Percentiles rank a stretch among this genome's conserved stretches.
phyloP scores from a whole-genome alignment of 1,284 basidiomycete genomes.

The Cutaneotrichosporon sp. region DNA sequence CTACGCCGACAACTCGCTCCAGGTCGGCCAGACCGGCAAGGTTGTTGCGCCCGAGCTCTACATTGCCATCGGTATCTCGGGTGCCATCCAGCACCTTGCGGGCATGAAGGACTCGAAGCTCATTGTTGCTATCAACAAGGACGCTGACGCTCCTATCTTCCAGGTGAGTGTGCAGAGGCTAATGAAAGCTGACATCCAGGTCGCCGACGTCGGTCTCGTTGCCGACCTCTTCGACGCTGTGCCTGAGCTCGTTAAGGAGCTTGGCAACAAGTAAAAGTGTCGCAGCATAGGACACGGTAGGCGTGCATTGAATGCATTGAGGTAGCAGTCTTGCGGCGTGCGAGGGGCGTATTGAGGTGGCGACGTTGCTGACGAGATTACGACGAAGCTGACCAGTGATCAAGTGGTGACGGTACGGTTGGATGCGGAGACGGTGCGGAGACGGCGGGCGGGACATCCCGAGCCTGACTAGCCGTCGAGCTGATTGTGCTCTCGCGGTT shows the following conservation, averaged over 20 bases:
- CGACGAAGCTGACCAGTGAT: too few relatives aligned
- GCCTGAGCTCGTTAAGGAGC: slow-evolving; percentile 79
- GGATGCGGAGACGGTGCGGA: too few relatives aligned
- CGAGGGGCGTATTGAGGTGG: not conserved
- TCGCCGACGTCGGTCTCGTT: slow-evolving; percentile 93
- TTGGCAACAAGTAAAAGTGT: slow-evolving; percentile 47
- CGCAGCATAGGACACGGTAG: slow-evolving; percentile 10
- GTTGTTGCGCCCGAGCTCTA: slow-evolving; percentile 69
- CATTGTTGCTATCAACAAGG: slow-evolving; percentile 99
- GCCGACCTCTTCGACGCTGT: slow-evolving; percentile 87
- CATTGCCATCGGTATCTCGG: slow-evolving; percentile 94
- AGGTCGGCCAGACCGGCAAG: slow-evolving; percentile 99
- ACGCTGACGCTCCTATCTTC: slow-evolving; percentile 97
- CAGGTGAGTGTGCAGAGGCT: slow-evolving; percentile 55
- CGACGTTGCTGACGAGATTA: not conserved
- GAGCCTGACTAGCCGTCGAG: too few relatives aligned
- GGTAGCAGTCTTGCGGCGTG: slow-evolving; percentile 4
- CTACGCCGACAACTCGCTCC: slow-evolving; percentile 95
- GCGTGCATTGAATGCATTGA: slow-evolving; percentile 26
- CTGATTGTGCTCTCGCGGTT: too few relatives aligned
- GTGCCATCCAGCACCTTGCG: slow-evolving; percentile 97
- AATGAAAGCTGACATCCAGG: slow-evolving; percentile 35
- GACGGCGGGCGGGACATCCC: too few relatives aligned
- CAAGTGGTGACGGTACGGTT: too few relatives aligned
- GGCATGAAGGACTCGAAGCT: slow-evolving; percentile 99